phyloP scores from a whole-genome alignment of 1,284 basidiomycete species.

The Chondrostereum purpureum region DNA sequence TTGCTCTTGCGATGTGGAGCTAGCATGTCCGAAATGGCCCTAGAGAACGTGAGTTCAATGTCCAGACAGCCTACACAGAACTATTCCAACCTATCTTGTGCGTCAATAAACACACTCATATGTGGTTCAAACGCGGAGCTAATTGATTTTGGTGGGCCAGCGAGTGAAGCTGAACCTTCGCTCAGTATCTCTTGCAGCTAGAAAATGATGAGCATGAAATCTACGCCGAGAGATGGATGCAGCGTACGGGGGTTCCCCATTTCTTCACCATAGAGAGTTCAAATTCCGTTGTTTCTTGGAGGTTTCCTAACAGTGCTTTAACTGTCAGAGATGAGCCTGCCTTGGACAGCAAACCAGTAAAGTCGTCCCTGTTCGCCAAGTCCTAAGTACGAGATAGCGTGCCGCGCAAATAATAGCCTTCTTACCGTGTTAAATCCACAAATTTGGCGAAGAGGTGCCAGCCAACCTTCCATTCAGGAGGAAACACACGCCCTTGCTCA shows the following conservation, averaged over 20 bases:
- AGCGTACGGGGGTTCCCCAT: constrained; percentile 68
- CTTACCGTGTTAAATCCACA: constrained; percentile 77
- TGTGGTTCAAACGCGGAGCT: constrained; percentile 88
- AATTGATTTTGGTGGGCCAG: constrained; percentile 57
- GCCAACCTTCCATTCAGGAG: constrained; percentile 76
- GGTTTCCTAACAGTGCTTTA: constrained; percentile 72
- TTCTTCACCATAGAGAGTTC: constrained; percentile 75
- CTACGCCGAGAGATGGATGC: constrained; percentile 1
- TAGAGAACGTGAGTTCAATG: constrained; percentile 21
- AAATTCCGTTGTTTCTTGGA: constrained; percentile 84
- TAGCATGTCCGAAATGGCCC: constrained; percentile 77
- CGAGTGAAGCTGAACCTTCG: constrained; percentile 32
- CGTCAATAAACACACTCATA: constrained; percentile 90
- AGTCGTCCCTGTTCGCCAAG: constrained; percentile 51
- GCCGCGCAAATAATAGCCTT: constrained; percentile 3
- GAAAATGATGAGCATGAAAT: constrained; percentile 4
- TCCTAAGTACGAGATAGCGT: constrained; percentile 1
- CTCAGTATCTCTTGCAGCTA: constrained; percentile 1
- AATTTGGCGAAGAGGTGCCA: constrained; percentile 80
- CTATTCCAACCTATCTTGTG: constrained; percentile 79
- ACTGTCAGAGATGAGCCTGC: constrained; percentile 70
- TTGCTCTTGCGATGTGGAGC: constrained; percentile 65
- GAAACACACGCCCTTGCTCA: constrained; percentile 80
- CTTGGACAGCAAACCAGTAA: constrained; percentile 61
- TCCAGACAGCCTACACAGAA: background rate